A percentile compares a stretch with the other conserved stretches of the same genome.
These are phyloP conservation scores for Saccharomycopsis synnaedendra DNA, from an alignment of 805 yeast species.

Conservation along the genomic window DNA sequence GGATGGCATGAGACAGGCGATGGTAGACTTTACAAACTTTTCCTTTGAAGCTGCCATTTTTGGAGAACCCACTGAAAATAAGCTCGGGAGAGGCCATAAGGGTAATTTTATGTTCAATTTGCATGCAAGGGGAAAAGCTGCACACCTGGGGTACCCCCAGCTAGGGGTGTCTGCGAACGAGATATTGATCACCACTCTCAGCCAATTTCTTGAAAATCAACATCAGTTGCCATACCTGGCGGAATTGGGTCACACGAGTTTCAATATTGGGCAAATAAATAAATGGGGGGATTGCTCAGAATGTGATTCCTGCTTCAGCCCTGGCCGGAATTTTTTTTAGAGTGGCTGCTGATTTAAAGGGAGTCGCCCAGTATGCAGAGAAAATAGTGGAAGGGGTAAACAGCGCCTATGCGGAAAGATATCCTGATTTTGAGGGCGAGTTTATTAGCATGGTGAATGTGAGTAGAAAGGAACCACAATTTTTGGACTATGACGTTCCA, in stretches of 20 bases:
- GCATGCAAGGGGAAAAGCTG: slow-evolving; percentile 41
- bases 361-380: not conserved
- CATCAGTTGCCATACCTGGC: slow-evolving; percentile 38
- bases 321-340: slow-evolving; percentile 38
- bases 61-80: slow-evolving; percentile 69
- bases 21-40: slow-evolving; percentile 23
- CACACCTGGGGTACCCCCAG: slow-evolving; percentile 64
- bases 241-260: slow-evolving; percentile 47
- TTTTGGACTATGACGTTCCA: slow-evolving; percentile 47
- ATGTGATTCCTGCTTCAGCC: slow-evolving; percentile 54
- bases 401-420: not conserved
- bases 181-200: slow-evolving; percentile 39
- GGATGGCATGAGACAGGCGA: slow-evolving; percentile 43
- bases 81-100: slow-evolving; percentile 61
- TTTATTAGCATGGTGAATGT: not conserved
- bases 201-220: slow-evolving; percentile 26
- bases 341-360: slow-evolving; percentile 33
- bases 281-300: slow-evolving; percentile 52
- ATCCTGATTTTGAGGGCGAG: not conserved
- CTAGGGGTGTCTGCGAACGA: slow-evolving; percentile 54
- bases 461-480: slow-evolving; percentile 25
- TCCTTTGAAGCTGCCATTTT: slow-evolving; percentile 43
- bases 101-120: slow-evolving; percentile 37
- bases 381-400: not conserved
- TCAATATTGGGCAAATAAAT: slow-evolving; percentile 49